Percentiles rank a stretch among this genome's conserved stretches.
Conservation (phyloP, 2,329 filamentous ascomycete genomes). For the Fonsecaea pedrosoi region DNA sequence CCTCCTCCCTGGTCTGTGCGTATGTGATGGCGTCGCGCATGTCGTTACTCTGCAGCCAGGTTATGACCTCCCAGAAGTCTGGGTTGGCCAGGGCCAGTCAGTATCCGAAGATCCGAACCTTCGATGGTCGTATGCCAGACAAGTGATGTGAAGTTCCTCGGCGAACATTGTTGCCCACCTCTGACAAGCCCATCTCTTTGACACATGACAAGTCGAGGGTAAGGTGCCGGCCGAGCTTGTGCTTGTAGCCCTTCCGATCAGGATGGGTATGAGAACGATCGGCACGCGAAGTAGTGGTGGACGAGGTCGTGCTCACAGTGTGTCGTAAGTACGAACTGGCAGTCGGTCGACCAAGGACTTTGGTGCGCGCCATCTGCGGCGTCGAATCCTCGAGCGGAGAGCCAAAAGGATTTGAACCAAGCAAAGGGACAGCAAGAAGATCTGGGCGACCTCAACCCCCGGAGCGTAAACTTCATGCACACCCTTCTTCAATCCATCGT, state of each 20-base stretch:
- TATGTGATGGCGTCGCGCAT: constrained; percentile 49
- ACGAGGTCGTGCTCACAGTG: constrained; percentile 72
- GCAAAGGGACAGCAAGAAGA: no score
- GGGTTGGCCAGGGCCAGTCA: constrained; percentile 43
- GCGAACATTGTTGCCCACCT: constrained; percentile 31
- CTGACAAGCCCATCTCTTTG: constrained; percentile 37
- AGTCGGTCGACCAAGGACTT: constrained; percentile 94
- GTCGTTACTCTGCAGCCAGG: constrained; percentile 45
- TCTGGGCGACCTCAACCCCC: no score
- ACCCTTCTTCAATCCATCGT: no score
- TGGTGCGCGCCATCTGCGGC: constrained; percentile 92
- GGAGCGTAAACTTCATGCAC: no score
- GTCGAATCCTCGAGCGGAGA: constrained; percentile 83
- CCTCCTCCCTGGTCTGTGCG: constrained; percentile 38
- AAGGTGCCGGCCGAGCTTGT: background rate
- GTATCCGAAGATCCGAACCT: constrained; percentile 43
- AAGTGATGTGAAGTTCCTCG: constrained; percentile 27
- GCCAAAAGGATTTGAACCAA: constrained; percentile 65
- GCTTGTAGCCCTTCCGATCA: no score
- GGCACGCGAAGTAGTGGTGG: constrained; percentile 59
- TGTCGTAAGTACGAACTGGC: constrained; percentile 96
- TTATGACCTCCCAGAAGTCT: constrained; percentile 46
- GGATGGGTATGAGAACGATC: no score
- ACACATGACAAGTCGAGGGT: constrained; percentile 34
- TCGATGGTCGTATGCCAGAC: constrained; percentile 46